Evolutionary conservation across 2,329 filamentous ascomycete genomes (phyloP), one percentile per base, ranked within the genome.

Genomic region (Beauveria asiatica): DNA sequence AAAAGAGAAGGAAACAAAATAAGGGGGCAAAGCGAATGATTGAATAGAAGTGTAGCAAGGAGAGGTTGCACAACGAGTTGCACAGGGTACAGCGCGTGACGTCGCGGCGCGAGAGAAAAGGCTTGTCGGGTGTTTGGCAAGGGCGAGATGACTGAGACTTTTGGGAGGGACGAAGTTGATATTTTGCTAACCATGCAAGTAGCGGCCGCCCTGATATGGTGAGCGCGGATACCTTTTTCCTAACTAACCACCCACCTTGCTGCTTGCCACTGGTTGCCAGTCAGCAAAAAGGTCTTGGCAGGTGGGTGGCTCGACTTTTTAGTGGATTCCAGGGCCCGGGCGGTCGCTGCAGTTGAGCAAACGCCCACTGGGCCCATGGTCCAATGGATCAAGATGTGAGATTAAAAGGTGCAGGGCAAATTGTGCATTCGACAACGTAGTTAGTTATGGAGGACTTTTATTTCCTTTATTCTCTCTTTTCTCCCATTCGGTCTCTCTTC

Each of bases 1-100:
- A 11, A 25, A 55, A 16, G 19, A 21, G 27, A 25, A 21, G 21
- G 21, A 37, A 37, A 37, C 33, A 37, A 13, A 6, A 37, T 6
- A 37, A 37, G 44, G 25, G 23, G 23, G 51, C 16, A 30, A 13
- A 59, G 48, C n/a, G 33, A 27, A 11, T 27, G 48, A 23, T 41
- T 33, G 13, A 45, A 11, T 23, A 37, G n/a, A 57, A 44, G 37
- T 51, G 25, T 25, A 23, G 56, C 23, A 39, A 42, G 30, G 9
- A 23, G 39, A 23, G 16, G 39, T 51, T 52, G 46, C 25, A 51
- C 37, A 17, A 41, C 13, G 25, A 49, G 56, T 59, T 27, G 37
- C 56, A 59, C 56, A 42, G 8, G 25, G 16, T 5, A 44, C 56
- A 37, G 56, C 56, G 56, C 56, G 56, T 59, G 56, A 59, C 51